Base-by-base conservation (phyloP, 2,329 filamentous ascomycete species). In the Cordyceps tenuipes region DNA sequence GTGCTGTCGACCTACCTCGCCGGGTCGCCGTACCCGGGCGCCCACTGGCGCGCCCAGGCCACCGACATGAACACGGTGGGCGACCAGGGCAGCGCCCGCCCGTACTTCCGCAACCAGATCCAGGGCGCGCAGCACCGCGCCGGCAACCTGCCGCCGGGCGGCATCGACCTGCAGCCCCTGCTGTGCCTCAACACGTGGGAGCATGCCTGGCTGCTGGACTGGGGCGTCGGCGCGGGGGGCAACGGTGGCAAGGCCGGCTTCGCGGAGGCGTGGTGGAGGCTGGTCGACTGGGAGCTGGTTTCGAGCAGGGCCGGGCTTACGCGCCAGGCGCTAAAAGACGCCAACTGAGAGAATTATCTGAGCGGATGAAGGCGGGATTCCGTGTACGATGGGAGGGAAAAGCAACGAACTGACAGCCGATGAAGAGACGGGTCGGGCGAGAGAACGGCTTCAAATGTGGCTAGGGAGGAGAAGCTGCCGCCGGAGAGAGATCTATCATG, bases 181-280 rank as follows among this genome's bases (percentile, higher is more conserved):
- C 77, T 99, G 67, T 97, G 93, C 71, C 82, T 97, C 62, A 97
- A 91, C 76, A 96, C 91, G 5, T 99, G 94, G 94, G 88, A 97
- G 78, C 94, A 97, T 75, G 87, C 88, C 9, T 99, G 89, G 84
- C 76, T 97, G 72, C 82, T 83, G 59, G 91, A 97, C 72, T 97
- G 89, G 73, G 83, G 83, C 56, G 70, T 85, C 34, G 79, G 79
- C 10, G 72, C 69, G 1, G 72, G 72, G 46, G 87, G 87, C 5
- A 73, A 86, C 60, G 80, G 78, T 49, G 91, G 90, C 54, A 99
- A 97, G 84, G 78, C 79, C 57, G 75, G 78, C 57, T 99, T 84
- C 72, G 79, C 92, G 57, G 82, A 89, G 70, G 80, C 81, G 47
- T 97, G 93, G 93, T 99, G 94, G 94, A 76, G 90, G 55, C 79